Evolutionary conservation across 495 filamentous ascomycete species (phyloP).

Genomic region (Xylaria cubensis): DNA sequence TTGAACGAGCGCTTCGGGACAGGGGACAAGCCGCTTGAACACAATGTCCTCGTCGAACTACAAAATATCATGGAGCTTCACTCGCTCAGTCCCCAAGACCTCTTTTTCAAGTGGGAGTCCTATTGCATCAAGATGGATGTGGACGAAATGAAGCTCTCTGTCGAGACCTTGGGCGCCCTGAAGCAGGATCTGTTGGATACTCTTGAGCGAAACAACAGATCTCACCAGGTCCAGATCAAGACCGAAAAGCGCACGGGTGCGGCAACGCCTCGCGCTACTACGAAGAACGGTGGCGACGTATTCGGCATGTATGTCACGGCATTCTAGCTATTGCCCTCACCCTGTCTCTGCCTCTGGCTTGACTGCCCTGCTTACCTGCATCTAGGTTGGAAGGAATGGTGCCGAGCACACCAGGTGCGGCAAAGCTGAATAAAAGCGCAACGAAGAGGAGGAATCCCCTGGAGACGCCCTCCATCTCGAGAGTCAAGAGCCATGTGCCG

Average conservation of each 20-base stretch:
- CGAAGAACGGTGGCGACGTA: slow-evolving; percentile 66
- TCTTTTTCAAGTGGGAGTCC: slow-evolving; percentile 98
- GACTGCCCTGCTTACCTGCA: slow-evolving; percentile 26
- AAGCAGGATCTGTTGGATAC: slow-evolving; percentile 86
- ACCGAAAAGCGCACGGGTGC: slow-evolving; percentile 66
- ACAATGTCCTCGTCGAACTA: slow-evolving; percentile 79
- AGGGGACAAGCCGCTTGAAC: slow-evolving; percentile 58
- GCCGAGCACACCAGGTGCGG: slow-evolving; percentile 68
- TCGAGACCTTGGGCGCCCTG: slow-evolving; percentile 73
- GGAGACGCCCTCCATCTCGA: slow-evolving; percentile 53
- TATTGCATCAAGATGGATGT: slow-evolving; percentile 89
- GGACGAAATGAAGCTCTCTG: slow-evolving; percentile 72
- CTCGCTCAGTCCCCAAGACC: slow-evolving; percentile 75
- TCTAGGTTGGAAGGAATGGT: slow-evolving; percentile 78
- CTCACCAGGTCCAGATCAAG: slow-evolving; percentile 55
- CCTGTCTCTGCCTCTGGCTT: too few relatives aligned
- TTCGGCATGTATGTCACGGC: slow-evolving; percentile 76
- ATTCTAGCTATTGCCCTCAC: neutral
- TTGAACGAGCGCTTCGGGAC: slow-evolving; percentile 73
- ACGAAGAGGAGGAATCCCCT: slow-evolving; percentile 64
- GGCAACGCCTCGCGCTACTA: slow-evolving; percentile 69
- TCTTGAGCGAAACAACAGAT: slow-evolving; percentile 70
- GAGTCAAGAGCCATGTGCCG: slow-evolving; percentile 50
- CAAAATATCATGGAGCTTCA: slow-evolving; percentile 85
- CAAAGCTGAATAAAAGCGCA: slow-evolving; percentile 58